Percentiles rank a stretch among this genome's conserved stretches.
phyloP scores from a whole-genome alignment of 805 yeast genomes.

The Danielozyma ontarioensis region DNA sequence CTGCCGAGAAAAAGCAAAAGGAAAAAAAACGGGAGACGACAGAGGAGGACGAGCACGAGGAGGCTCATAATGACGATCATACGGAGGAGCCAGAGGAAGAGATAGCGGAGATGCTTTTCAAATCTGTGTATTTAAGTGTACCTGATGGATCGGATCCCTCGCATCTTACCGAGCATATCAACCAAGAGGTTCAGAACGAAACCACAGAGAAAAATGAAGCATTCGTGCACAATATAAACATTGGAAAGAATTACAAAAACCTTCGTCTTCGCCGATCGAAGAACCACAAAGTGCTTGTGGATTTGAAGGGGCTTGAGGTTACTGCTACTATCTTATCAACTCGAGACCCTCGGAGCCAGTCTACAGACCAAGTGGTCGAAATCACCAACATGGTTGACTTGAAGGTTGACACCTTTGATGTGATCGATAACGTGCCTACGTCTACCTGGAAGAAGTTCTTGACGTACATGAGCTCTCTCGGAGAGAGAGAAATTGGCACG shows the following conservation, averaged over 20 bases:
- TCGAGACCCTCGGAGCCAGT: slow-evolving; percentile 40
- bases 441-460: slow-evolving; percentile 89
- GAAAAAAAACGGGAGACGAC: slow-evolving; percentile 1
- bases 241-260: slow-evolving; percentile 35
- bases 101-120: slow-evolving; percentile 59
- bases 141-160: slow-evolving; percentile 45
- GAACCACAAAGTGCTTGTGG: slow-evolving; percentile 53
- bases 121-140: slow-evolving; percentile 70
- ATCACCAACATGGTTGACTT: slow-evolving; percentile 46
- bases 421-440: slow-evolving; percentile 73
- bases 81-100: slow-evolving; percentile 6
- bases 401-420: slow-evolving; percentile 48
- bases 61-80: slow-evolving; percentile 3
- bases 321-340: slow-evolving; percentile 41
- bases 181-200: slow-evolving; percentile 30
- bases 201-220: slow-evolving; percentile 5
- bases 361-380: slow-evolving; percentile 36
- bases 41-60: not conserved
- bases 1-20: slow-evolving; percentile 8
- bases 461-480: slow-evolving; percentile 62
- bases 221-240: slow-evolving; percentile 14
- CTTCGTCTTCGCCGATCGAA: slow-evolving; percentile 63
- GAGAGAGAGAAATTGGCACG: slow-evolving; percentile 64
- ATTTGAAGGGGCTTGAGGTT: slow-evolving; percentile 48
- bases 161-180: slow-evolving; percentile 48